Evolutionary conservation across 169 alveolate species (phyloP), one percentile per base, ranked within the genome.

Genomic region (Eimeria brunetti): DNA sequence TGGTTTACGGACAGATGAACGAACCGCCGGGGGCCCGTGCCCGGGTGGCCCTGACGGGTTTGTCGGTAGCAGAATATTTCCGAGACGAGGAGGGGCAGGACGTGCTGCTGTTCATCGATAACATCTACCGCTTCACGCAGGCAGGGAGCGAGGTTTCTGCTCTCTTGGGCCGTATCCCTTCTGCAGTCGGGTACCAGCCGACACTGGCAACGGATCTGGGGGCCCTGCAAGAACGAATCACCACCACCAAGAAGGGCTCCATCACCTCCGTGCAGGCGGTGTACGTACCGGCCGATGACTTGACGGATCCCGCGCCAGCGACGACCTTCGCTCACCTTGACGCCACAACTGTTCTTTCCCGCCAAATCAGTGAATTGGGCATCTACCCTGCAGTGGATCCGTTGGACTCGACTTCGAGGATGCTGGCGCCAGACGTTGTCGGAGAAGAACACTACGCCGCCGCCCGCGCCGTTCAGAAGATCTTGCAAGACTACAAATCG

Each of bases 1-100:
- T 99, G 91, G 99, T 99, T 83, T 99, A 98, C 97, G 99, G 99
- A 22, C 99, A 99, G 97, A 99, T 99, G 99, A 99, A 99, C 97
- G 99, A 99, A 96, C 99, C 99, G 20, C 99, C 99, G 16, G 99
- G 99, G 80, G 99, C 99, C 58, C 99, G 99, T 75, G 99, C 99
- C 41, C 98, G 99, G 76, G 97, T 99, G 86, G 99, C 99, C 20
- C 98, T 99, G 62, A 99, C 99, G 60, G 99, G 99, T 41, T 97
- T 99, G 58, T 98, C 99, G 1, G 99, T 99, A 80, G 99, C 99
- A 33, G 99, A 99, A 96, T 99, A 99, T 95, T 99, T 99, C 99
- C 98, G 99, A 91, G 99, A 99, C 93, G 99, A 98, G 92, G 99
- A 98, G 97, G 98, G 98, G 33, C 99, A 97, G 95, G 99, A 98